Evolutionary conservation across 768 basidiomycete genomes (phyloP), one percentile per base, ranked within the genome.

Genomic region (Boletus edulis): DNA sequence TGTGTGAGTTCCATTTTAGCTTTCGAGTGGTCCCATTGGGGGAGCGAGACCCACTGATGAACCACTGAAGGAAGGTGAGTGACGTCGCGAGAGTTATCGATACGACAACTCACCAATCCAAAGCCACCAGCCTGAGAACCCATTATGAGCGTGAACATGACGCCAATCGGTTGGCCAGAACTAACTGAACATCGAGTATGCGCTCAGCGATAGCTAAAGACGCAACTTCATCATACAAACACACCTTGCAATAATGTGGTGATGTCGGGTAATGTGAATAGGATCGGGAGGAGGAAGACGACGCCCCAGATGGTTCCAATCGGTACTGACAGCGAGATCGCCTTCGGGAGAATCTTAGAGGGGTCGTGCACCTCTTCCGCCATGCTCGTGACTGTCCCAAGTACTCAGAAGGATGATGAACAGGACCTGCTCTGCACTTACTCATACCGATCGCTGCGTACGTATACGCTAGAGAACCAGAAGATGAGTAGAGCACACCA

Each of bases 351-450:
- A 50, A 83, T 76, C 12, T 73, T 59, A 2, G 78, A 72, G 0
- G 85, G 85, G 49, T 84, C 73, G 46, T 79, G 78, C 1, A 86
- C 85, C 66, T 87, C 85, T 63, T 86, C 86, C 3, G 84, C 81
- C 81, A 87, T 81, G 57, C 81, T 84, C 15, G 84, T 75, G 38
- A 86, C 81, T 84, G 46, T 34, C 20, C 3, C 51, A 44, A 45
- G 27, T 2, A 20, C 14, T 68, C 47, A 55, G 51, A 46, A 2
- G 8, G 8, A 52, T 9, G 34, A 49, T 13, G 24, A 57, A 40
- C 31, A 29, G 9, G 35, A 31, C 56, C 18, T 6, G 24, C 38
- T 44, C 14, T 37, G 3, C 35, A 60, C 71, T 53, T 57, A 82
- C 81, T 81, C 83, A 86, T 86, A 53, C 85, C 85, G 56, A 81